These are phyloP conservation scores for Magnaporthiopsis incrustans DNA, from an alignment of 2,329 filamentous ascomycete genomes.

Conservation along the genomic window DNA sequence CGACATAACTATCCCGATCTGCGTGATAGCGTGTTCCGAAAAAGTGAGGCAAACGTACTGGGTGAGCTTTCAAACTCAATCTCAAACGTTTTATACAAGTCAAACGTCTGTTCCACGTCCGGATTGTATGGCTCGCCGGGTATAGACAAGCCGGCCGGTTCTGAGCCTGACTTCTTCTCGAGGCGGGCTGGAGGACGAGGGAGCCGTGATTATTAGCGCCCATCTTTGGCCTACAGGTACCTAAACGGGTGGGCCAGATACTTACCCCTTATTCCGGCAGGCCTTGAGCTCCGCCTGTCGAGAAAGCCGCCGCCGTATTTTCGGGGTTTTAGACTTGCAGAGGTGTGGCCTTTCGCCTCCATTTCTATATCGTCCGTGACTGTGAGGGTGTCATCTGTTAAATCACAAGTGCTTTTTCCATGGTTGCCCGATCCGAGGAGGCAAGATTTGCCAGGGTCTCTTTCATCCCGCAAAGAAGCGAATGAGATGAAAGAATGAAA, in stretches of 20 bases:
- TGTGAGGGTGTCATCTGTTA: neutral
- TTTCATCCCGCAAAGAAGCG: too few species aligned
- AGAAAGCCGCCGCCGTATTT: constrained; percentile 15
- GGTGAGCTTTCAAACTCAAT: constrained; percentile 23
- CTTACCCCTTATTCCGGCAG: constrained; percentile 18
- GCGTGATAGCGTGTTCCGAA: too few species aligned
- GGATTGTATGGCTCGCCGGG: constrained; percentile 16
- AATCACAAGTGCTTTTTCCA: too few species aligned
- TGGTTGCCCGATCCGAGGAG: too few species aligned
- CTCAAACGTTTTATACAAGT: constrained; percentile 22
- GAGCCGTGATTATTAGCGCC: too few species aligned
- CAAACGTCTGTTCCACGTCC: constrained; percentile 17
- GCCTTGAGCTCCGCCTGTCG: constrained; percentile 15
- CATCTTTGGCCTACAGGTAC: too few species aligned
- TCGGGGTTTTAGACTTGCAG: constrained; percentile 20
- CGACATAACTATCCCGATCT: too few species aligned
- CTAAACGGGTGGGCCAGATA: neutral
- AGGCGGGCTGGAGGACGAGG: constrained; percentile 13
- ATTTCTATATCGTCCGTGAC: constrained; percentile 21
- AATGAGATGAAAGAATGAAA: neutral
- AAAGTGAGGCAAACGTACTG: constrained; percentile 13
- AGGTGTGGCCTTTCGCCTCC: constrained; percentile 17
- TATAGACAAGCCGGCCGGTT: constrained; percentile 19
- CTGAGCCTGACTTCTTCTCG: constrained; percentile 13
- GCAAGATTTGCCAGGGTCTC: too few species aligned